Percentiles rank a stretch among this genome's conserved stretches.
Evolutionary conservation across 495 filamentous ascomycete genomes (phyloP).

Genomic region (Daldinia loculata): DNA sequence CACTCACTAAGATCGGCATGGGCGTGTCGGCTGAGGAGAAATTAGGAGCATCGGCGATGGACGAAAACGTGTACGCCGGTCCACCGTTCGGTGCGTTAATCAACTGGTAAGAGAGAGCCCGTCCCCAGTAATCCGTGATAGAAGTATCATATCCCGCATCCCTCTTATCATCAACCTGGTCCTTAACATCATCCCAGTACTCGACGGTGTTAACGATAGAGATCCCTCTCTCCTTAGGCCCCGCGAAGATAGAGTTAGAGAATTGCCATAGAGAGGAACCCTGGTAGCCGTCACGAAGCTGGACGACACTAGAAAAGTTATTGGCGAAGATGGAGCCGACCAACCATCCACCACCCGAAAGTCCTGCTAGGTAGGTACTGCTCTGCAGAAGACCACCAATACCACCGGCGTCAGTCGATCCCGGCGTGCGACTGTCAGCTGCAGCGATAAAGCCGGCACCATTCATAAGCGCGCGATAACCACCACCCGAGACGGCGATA

Average conservation of each 20-base stretch:
- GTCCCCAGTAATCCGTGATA: slow-evolving; percentile 89
- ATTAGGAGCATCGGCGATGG: slow-evolving; percentile 72
- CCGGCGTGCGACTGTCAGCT: slow-evolving; percentile 78
- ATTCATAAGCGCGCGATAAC: slow-evolving; percentile 87
- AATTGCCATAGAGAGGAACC: slow-evolving; percentile 77
- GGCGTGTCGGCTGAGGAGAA: slow-evolving; percentile 79
- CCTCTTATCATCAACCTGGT: slow-evolving; percentile 70
- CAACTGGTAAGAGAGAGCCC: slow-evolving; percentile 84
- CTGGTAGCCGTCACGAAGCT: slow-evolving; percentile 64
- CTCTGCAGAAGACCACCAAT: slow-evolving; percentile 88
- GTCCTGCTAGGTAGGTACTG: slow-evolving; percentile 82
- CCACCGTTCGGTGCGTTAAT: slow-evolving; percentile 82
- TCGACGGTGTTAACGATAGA: slow-evolving; percentile 54
- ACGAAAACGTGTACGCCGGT: slow-evolving; percentile 84
- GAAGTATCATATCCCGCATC: slow-evolving; percentile 77
- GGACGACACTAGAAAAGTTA: slow-evolving; percentile 82
- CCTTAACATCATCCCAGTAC: slow-evolving; percentile 73
- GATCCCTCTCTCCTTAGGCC: slow-evolving; percentile 51
- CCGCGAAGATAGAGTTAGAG: slow-evolving; percentile 73
- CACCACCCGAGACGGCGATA: slow-evolving; percentile 72
- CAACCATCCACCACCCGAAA: slow-evolving; percentile 90
- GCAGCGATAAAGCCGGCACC: slow-evolving; percentile 89
- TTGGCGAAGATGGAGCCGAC: slow-evolving; percentile 86
- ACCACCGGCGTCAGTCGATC: slow-evolving; percentile 70
- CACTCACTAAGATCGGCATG: slow-evolving; percentile 83